These are phyloP conservation scores for Monilinia aucupariae DNA, from an alignment of 2,329 filamentous ascomycete genomes.

Conservation along the genomic window DNA sequence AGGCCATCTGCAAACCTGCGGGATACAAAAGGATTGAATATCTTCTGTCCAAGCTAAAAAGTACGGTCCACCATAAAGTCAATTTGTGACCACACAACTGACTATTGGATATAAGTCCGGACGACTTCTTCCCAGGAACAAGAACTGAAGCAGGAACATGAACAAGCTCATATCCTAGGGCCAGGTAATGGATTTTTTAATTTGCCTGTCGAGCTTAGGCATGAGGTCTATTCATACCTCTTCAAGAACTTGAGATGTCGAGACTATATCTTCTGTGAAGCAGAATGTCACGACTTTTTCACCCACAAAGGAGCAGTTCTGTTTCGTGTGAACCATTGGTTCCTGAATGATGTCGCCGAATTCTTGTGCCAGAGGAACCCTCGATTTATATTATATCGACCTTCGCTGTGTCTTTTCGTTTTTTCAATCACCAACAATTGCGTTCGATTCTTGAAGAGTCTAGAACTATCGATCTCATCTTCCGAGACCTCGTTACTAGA, in stretches of 20 bases:
- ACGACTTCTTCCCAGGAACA: neutral
- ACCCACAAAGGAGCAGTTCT: constrained; percentile 7
- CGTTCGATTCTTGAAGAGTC: constrained; percentile 11
- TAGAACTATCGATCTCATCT: constrained; percentile 11
- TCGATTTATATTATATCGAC: constrained; percentile 14
- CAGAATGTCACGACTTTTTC: constrained; percentile 13
- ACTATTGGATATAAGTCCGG: constrained; percentile 1
- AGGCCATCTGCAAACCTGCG: neutral
- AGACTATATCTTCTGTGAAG: constrained; percentile 11
- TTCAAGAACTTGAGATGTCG: constrained; percentile 14
- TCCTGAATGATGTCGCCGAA: constrained; percentile 12
- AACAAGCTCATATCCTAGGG: neutral
- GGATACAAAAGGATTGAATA: neutral
- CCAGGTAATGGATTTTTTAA: constrained; percentile 10
- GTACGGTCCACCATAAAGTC: neutral
- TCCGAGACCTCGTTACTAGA: constrained; percentile 5
- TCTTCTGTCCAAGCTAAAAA: constrained; percentile 12
- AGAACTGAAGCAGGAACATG: neutral
- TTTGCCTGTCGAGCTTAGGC: constrained; percentile 9
- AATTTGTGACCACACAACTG: constrained; percentile 8
- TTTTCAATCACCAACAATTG: constrained; percentile 10
- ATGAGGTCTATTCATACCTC: constrained; percentile 14
- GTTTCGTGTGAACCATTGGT: constrained; percentile 10
- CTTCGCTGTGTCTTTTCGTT: constrained; percentile 10
- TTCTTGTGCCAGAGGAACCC: constrained; percentile 13